Percentiles rank a stretch among this genome's conserved stretches.
These are phyloP conservation scores for Oidiodendron maius DNA, from an alignment of 495 filamentous ascomycete species.

Conservation along the genomic window DNA sequence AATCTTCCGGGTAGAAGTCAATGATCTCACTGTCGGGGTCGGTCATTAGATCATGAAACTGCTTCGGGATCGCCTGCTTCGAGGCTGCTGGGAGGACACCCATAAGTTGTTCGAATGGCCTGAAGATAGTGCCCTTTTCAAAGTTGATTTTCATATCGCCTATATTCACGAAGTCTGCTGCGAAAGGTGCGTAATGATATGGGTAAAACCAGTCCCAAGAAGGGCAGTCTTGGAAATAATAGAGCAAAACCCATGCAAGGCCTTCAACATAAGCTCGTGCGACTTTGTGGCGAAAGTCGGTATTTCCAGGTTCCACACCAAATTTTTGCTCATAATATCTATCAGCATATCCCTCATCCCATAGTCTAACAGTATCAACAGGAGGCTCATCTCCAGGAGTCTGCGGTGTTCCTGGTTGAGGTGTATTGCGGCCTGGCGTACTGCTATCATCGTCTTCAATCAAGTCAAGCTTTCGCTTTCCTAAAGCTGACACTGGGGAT, in stretches of 20 bases:
- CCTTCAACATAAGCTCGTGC: constrained; percentile 93
- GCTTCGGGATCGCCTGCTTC: constrained; percentile 79
- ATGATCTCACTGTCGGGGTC: constrained; percentile 82
- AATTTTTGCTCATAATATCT: constrained; percentile 99
- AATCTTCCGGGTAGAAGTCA: constrained; percentile 96
- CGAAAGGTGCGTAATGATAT: constrained; percentile 97
- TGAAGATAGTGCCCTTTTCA: constrained; percentile 79
- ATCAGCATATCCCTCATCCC: constrained; percentile 93
- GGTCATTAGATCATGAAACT: constrained; percentile 86
- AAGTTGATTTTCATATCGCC: constrained; percentile 74
- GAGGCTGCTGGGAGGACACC: constrained; percentile 91
- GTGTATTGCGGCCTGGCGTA: constrained; percentile 51
- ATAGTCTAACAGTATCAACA: constrained; percentile 79
- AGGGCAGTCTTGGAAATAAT: constrained; percentile 97
- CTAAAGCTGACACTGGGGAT: constrained; percentile 32
- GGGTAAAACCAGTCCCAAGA: constrained; percentile 99
- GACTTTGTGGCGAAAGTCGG: constrained; percentile 86
- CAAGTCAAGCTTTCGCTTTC: constrained; percentile 52
- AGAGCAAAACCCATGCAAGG: constrained; percentile 93
- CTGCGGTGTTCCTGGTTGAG: constrained; percentile 39
- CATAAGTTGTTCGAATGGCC: constrained; percentile 97
- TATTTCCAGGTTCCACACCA: constrained; percentile 70
- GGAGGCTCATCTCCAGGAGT: constrained; percentile 53
- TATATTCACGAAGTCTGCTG: constrained; percentile 87
- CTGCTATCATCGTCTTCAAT: constrained; percentile 52